These are phyloP conservation scores for Streptanthus diversifolius DNA, from an alignment of 345 rosid species.

Conservation along the genomic window DNA sequence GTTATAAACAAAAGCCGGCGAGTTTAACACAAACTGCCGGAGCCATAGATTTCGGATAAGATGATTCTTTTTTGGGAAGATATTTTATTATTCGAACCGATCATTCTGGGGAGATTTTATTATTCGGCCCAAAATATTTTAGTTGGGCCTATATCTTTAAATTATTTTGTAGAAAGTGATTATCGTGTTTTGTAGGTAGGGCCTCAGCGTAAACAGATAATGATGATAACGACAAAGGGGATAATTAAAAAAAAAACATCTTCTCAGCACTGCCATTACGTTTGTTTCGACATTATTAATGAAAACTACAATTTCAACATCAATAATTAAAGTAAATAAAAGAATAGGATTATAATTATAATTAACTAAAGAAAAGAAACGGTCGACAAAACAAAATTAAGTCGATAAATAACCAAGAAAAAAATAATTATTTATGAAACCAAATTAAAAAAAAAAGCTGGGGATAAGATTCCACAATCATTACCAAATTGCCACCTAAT, in stretches of 20 bases:
- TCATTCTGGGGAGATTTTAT: background rate
- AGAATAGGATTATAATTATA: background rate
- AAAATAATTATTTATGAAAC: background rate
- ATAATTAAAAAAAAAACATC: background rate
- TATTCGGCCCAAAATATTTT: background rate
- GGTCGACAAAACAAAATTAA: background rate
- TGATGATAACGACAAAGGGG: background rate
- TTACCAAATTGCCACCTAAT: slow-evolving; percentile 26
- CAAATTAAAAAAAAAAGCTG: background rate
- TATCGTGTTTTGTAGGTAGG: background rate
- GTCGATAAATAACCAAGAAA: background rate
- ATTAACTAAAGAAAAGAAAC: slow-evolving; percentile 9
- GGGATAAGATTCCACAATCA: slow-evolving; percentile 32
- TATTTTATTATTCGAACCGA: background rate
- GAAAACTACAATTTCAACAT: slow-evolving; percentile 2
- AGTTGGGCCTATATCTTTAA: background rate
- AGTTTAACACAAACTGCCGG: too few relatives aligned
- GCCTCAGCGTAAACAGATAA: background rate
- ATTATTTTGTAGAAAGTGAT: background rate
- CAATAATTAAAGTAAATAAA: slow-evolving; percentile 6
- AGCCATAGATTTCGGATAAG: background rate
- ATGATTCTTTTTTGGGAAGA: background rate
- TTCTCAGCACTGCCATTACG: background rate
- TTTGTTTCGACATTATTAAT: background rate
- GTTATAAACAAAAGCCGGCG: too few relatives aligned